Conservation (phyloP, 202 grass and related monocot genomes). For the Eragrostis tef region DNA sequence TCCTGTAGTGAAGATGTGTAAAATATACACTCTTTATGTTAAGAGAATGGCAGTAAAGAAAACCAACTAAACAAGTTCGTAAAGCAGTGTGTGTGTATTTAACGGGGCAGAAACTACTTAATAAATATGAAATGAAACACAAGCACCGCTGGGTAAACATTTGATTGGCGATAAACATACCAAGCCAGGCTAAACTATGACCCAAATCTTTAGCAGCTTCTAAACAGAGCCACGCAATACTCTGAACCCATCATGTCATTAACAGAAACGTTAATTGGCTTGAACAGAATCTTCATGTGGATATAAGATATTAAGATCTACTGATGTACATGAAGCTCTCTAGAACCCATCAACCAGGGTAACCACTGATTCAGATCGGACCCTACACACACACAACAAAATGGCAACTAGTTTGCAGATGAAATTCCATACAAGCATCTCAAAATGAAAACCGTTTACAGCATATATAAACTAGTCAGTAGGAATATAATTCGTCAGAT, state of each 20-base stretch:
- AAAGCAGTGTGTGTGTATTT: neutral
- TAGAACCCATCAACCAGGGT: neutral
- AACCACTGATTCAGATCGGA: neutral
- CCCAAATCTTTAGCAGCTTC: neutral
- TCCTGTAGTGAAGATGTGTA: neutral
- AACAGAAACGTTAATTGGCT: neutral
- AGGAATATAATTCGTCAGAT: neutral
- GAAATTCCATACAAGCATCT: neutral
- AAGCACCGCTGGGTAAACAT: neutral
- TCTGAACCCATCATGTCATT: neutral
- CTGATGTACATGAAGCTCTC: neutral
- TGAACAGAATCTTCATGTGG: neutral
- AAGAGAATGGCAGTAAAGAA: neutral
- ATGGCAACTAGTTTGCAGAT: neutral
- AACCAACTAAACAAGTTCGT: neutral
- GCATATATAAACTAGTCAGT: neutral
- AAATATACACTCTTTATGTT: neutral
- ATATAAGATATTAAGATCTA: neutral
- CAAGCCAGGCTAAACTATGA: neutral
- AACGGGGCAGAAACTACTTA: neutral
- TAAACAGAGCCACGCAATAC: too few relatives aligned
- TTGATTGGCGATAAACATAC: neutral
- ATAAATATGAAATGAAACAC: neutral
- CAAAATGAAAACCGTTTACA: constrained; percentile 7
- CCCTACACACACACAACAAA: neutral